A percentile compares a stretch with the other conserved stretches of the same genome.
These are phyloP conservation scores for Penicillium ucsense DNA, from an alignment of 495 filamentous ascomycete genomes.

Conservation along the genomic window DNA sequence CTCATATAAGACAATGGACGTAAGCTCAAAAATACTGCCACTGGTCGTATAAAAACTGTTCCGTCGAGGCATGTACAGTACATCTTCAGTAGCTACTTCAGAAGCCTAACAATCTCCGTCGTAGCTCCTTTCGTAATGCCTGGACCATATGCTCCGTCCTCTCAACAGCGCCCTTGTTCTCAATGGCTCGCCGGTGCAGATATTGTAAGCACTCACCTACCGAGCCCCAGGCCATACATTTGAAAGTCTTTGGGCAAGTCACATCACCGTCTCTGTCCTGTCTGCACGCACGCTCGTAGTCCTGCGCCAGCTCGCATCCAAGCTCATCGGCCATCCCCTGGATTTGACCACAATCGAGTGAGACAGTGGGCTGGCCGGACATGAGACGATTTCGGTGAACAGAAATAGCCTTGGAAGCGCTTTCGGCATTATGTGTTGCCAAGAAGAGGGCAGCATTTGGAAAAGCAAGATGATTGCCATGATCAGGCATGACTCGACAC, in stretches of 20 bases:
- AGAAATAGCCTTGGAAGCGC: slow-evolving; percentile 21
- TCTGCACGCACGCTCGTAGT: slow-evolving; percentile 13
- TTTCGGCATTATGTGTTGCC: slow-evolving; percentile 29
- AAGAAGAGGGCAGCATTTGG: slow-evolving; percentile 29
- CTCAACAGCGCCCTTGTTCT: slow-evolving; percentile 27
- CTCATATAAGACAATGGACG: no score
- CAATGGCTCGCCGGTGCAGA: slow-evolving; percentile 24
- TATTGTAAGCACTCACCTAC: slow-evolving; percentile 30
- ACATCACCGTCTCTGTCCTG: slow-evolving; percentile 5
- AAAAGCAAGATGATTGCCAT: slow-evolving; percentile 11
- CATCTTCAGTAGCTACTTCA: background rate
- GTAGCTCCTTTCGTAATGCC: slow-evolving; percentile 17
- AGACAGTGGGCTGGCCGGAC: slow-evolving; percentile 14
- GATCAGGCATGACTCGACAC: slow-evolving; percentile 9
- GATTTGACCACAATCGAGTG: slow-evolving; percentile 48
- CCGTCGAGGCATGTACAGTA: no score
- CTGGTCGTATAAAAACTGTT: no score
- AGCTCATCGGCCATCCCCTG: slow-evolving; percentile 42
- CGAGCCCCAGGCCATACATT: slow-evolving; percentile 29
- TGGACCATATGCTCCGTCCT: slow-evolving; percentile 20
- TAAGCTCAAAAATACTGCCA: no score
- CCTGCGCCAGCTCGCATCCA: slow-evolving; percentile 21
- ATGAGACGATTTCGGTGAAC: slow-evolving; percentile 15
- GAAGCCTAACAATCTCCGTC: slow-evolving; percentile 31
- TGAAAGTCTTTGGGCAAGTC: slow-evolving; percentile 22